Conservation (phyloP, 2,329 filamentous ascomycete species). For the Exophiala lecanii-corni region DNA sequence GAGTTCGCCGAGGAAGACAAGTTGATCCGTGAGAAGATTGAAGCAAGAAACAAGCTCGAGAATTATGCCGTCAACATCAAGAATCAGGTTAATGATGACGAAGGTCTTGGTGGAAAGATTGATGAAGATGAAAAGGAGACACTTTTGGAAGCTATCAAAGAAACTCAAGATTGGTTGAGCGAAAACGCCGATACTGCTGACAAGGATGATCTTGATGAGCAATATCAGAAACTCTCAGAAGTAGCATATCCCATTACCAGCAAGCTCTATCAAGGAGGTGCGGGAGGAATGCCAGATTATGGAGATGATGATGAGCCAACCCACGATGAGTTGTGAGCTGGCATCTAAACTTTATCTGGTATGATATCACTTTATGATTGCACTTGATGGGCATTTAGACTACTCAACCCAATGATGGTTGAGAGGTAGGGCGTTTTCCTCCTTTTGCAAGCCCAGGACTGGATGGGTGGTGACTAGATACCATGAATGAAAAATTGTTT, state of each 20-base stretch:
- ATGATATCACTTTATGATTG: slow-evolving; percentile 14
- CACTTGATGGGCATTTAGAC: slow-evolving; percentile 16
- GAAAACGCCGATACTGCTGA: slow-evolving; percentile 82
- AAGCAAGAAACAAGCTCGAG: slow-evolving; percentile 93
- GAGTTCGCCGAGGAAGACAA: slow-evolving; percentile 99
- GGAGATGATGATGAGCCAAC: slow-evolving; percentile 56
- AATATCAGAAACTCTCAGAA: slow-evolving; percentile 97
- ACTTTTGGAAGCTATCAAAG: slow-evolving; percentile 93
- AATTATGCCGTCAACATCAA: slow-evolving; percentile 99
- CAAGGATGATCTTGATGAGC: slow-evolving; percentile 96
- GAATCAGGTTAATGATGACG: slow-evolving; percentile 97
- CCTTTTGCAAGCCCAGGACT: slow-evolving; percentile 2
- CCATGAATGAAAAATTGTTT: slow-evolving; percentile 13
- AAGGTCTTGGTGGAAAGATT: slow-evolving; percentile 96
- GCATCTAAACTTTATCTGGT: slow-evolving; percentile 7
- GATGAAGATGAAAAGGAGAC: slow-evolving; percentile 98
- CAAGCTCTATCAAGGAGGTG: slow-evolving; percentile 80
- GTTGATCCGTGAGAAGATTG: slow-evolving; percentile 93
- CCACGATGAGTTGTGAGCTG: slow-evolving; percentile 68
- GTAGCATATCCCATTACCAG: slow-evolving; percentile 98
- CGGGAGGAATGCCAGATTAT: slow-evolving; percentile 56
- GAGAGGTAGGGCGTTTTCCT: slow-evolving; percentile 6
- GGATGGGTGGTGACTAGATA: slow-evolving; percentile 11
- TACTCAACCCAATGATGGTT: not conserved
- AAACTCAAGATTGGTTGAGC: slow-evolving; percentile 93